phyloP scores from a whole-genome alignment of 495 filamentous ascomycete species.

The Aspergillus diversus region DNA sequence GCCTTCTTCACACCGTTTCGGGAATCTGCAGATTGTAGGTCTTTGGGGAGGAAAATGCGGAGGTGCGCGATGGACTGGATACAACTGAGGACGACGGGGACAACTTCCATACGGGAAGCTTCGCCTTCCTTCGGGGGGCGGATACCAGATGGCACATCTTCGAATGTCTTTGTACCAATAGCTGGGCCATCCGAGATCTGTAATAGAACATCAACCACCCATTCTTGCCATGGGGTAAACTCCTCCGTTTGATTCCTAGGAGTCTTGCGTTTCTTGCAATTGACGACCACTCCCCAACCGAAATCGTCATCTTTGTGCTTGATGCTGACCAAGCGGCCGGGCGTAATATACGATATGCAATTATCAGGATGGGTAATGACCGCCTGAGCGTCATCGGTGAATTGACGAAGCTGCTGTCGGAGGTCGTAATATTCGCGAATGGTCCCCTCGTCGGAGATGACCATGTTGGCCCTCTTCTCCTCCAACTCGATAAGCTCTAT shows the following conservation, averaged over 20 bases:
- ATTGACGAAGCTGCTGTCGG: slow-evolving; percentile 77
- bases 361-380: slow-evolving; percentile 91
- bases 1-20: slow-evolving; percentile 66
- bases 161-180: slow-evolving; percentile 58
- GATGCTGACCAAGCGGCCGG: slow-evolving; percentile 82
- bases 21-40: slow-evolving; percentile 63
- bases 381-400: slow-evolving; percentile 80
- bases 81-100: slow-evolving; percentile 84
- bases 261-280: slow-evolving; percentile 63
- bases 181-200: slow-evolving; percentile 64
- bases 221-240: slow-evolving; percentile 69
- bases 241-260: slow-evolving; percentile 65
- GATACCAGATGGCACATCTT: slow-evolving; percentile 66
- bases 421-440: slow-evolving; percentile 92
- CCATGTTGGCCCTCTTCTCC: slow-evolving; percentile 67
- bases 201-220: slow-evolving; percentile 80
- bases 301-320: slow-evolving; percentile 79
- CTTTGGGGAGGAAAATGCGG: slow-evolving; percentile 76
- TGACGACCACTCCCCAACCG: slow-evolving; percentile 89
- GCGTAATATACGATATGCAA: slow-evolving; percentile 75
- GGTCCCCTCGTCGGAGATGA: slow-evolving; percentile 80
- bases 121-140: slow-evolving; percentile 67
- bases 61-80: slow-evolving; percentile 77
- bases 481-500: slow-evolving; percentile 74
- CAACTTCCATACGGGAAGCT: slow-evolving; percentile 74